Evolutionary conservation across 2,329 filamentous ascomycete genomes (phyloP), one percentile per base, ranked within the genome.

Genomic region (Zasmidium angulare): DNA sequence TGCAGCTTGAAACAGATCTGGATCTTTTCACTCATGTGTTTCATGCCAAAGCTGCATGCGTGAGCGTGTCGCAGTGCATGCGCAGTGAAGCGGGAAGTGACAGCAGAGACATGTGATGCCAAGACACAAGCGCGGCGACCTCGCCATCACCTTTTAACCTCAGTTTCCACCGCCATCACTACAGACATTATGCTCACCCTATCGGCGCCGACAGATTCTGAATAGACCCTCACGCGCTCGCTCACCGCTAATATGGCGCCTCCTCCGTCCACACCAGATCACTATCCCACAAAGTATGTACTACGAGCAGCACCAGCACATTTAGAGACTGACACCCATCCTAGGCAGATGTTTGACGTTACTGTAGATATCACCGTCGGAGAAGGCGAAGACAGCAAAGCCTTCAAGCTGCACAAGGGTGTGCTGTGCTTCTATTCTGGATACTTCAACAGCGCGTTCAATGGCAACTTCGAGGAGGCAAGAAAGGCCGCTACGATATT

Each of bases 311-410:
- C 26, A 43, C n/a, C 36, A 3, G n/a, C 14, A 17, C 12, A 9
- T 29, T 20, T 1, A 17, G 26, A 47, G n/a, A 48, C 50, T 48
- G n/a, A 47, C 22, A 43, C 26, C 31, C 23, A 17, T 24, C 6
- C 17, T 46, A 51, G 53, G 10, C 31, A 52, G 3, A 48, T 51
- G 23, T 61, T 56, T 56, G 89, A 91, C 64, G 84, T 77, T 67
- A 81, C 85, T 68, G 29, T 62, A 21, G 53, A 58, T 9, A 51
- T 66, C 26, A 49, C 24, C 19, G 60, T 65, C 29, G 64, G 65
- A 4, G 31, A 24, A 40, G 56, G 52, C 17, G 19, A 40, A 19
- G 23, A 29, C 2, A 11, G 40, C 10, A 50, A 59, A 10, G 56
- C 56, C 22, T 69, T 67, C 48, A 31, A 55, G 14, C 53, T 66